Evolutionary conservation across 352 stramenopile genomes (phyloP), one percentile per base, ranked within the genome.

Genomic region (Globisporangium cylindrosporum): DNA sequence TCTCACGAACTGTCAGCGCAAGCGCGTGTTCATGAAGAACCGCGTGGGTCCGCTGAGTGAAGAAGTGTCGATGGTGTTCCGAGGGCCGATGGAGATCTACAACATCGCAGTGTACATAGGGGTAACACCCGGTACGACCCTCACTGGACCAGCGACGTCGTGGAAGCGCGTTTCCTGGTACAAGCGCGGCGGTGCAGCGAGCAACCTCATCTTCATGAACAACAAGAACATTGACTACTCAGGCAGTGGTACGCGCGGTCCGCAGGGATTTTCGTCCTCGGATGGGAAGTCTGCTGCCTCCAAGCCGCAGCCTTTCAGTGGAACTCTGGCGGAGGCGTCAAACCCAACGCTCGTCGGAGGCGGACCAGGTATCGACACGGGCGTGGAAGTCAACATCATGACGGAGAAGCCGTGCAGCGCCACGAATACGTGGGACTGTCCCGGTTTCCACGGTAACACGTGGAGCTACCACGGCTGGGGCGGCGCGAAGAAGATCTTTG

Each of bases 161-260:
- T 91, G 81, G 81, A 70, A 59, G 3, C 72, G 73, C 9, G 80
- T 86, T 10, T 93, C 84, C 15, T 89, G 67, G 18, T 93, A 88
- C 74, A 77, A 61, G 1, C 67, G 76, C 20, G 53, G 70, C 36
- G 69, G 71, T 29, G 66, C 64, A 7, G 73, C 71, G 1, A 74
- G 78, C 4, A 93, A 93, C 72, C 60, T 93, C 18, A 67, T 86
- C 14, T 93, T 93, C 69, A 78, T 93, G 78, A 88, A 88, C 80
- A 93, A 93, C 75, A 80, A 78, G 75, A 91, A 91, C 70, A 70
- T 90, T 10, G 84, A 91, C 68, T 92, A 87, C 64, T 74, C 66
- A 12, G 73, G 68, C 4, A 53, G 64, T n/a, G 65, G 67, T 36
- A 4, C 56, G 14, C 77, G 81, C 59, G 76, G 81, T 9, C 84